These are phyloP conservation scores for Phytophthora hibernalis DNA, from an alignment of 352 stramenopile genomes.

Conservation along the genomic window DNA sequence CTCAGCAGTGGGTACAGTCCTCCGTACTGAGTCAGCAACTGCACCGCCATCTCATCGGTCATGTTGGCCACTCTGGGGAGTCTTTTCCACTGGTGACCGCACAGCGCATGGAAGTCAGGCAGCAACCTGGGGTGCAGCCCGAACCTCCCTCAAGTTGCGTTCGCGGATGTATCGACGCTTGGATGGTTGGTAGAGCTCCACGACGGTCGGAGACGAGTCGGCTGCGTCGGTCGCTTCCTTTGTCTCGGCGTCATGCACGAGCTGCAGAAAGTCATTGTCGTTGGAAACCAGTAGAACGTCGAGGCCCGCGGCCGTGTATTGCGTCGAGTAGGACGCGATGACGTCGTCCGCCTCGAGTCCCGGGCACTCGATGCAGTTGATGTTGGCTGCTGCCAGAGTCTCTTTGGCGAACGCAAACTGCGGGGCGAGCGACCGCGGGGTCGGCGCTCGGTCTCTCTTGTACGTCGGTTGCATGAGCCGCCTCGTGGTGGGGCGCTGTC, in stretches of 20 bases:
- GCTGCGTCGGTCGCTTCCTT: neutral
- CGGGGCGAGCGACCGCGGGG: constrained; percentile 38
- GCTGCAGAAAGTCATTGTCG: constrained; percentile 78
- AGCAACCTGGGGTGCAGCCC: constrained; percentile 57
- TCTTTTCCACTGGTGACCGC: constrained; percentile 75
- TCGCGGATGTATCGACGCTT: constrained; percentile 75
- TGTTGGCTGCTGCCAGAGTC: constrained; percentile 30
- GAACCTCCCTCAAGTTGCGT: constrained; percentile 67
- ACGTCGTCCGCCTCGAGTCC: constrained; percentile 74
- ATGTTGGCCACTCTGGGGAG: constrained; percentile 64
- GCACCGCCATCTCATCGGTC: constrained; percentile 60
- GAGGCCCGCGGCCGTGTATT: constrained; percentile 45
- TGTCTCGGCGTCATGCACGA: constrained; percentile 40
- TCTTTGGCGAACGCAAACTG: constrained; percentile 56
- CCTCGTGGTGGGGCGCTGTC: constrained; percentile 46
- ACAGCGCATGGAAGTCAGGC: constrained; percentile 70
- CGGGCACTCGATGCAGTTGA: constrained; percentile 62
- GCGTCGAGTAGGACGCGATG: constrained; percentile 67
- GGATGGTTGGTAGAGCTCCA: constrained; percentile 82
- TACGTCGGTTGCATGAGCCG: constrained; percentile 62
- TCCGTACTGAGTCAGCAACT: constrained; percentile 70
- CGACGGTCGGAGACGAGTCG: constrained; percentile 20
- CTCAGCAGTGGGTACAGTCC: constrained; percentile 65
- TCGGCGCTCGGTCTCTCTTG: constrained; percentile 53
- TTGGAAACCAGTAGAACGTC: constrained; percentile 76